These are phyloP conservation scores for Coprinopsis strossmayeri DNA, from an alignment of 768 basidiomycete species.

Conservation along the genomic window DNA sequence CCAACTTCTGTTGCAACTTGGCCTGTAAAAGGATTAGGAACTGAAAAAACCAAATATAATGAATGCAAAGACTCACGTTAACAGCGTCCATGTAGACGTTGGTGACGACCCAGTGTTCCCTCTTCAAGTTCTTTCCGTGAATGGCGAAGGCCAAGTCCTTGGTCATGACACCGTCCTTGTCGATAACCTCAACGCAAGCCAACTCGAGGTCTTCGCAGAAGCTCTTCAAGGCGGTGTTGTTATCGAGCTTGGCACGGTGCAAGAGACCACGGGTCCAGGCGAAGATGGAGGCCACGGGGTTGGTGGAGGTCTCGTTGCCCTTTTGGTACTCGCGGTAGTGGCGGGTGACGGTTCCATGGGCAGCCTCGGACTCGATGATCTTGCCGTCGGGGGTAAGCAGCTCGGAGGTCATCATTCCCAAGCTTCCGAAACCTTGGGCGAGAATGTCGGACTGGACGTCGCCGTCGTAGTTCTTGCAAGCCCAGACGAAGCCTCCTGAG, in stretches of 20 bases:
- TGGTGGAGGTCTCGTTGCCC: conserved; percentile 96
- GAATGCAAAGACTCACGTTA: conserved; percentile 76
- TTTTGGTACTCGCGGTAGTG: conserved; percentile 98
- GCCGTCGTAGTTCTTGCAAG: conserved; percentile 76
- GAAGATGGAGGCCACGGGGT: conserved; percentile 97
- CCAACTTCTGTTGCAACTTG: conserved; percentile 40
- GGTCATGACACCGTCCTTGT: conserved; percentile 88
- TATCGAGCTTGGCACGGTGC: conserved; percentile 89
- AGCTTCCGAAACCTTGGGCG: conserved; percentile 92
- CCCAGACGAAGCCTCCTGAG: conserved; percentile 84
- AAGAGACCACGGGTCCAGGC: conserved; percentile 96
- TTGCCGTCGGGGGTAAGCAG: conserved; percentile 92
- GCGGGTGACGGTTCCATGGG: conserved; percentile 93
- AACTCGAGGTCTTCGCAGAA: conserved; percentile 82
- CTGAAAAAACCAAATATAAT: neutral
- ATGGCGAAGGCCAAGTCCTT: conserved; percentile 96
- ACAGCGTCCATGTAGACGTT: conserved; percentile 92
- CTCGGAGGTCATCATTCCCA: conserved; percentile 99
- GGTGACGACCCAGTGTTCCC: conserved; percentile 96
- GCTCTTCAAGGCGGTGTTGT: conserved; percentile 60
- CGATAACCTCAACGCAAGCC: conserved; percentile 88
- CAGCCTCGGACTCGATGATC: conserved; percentile 92
- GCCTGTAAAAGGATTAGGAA: conserved; percentile 20
- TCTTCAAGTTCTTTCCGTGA: conserved; percentile 84
- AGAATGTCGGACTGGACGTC: conserved; percentile 90